Evolutionary conservation across 75 land plant genomes (phyloP).

Genomic region (Adiantum capillusveneris): DNA sequence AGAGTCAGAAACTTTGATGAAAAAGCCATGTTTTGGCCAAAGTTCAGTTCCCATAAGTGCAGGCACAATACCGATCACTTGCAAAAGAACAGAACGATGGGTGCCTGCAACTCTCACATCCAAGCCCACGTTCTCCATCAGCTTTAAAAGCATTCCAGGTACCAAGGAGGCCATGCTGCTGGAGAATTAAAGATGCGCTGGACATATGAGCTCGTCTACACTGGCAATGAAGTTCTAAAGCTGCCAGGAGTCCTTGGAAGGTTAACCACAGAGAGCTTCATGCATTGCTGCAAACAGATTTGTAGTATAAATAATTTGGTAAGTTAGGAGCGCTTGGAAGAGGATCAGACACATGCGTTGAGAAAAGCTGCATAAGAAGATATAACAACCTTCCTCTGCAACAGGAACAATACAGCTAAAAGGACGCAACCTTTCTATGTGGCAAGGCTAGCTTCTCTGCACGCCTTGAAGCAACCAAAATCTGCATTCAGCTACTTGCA

Average conservation of each 20-base stretch:
- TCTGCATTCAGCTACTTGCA: too few relatives aligned
- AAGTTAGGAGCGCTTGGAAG: too few relatives aligned
- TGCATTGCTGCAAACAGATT: neutral
- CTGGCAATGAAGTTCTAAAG: neutral
- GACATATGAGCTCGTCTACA: neutral
- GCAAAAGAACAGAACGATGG: slow-evolving; percentile 26
- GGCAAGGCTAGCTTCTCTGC: too few relatives aligned
- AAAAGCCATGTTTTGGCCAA: slow-evolving; percentile 48
- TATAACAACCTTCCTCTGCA: neutral
- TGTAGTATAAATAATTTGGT: too few relatives aligned
- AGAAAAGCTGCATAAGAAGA: neutral
- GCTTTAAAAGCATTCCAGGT: slow-evolving; percentile 30
- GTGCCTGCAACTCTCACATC: slow-evolving; percentile 23
- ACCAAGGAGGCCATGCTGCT: slow-evolving; percentile 17
- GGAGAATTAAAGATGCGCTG: neutral
- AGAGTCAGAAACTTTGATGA: slow-evolving; percentile 44
- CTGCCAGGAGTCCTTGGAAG: too few relatives aligned
- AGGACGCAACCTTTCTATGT: neutral
- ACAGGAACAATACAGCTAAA: neutral
- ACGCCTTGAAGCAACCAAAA: too few relatives aligned
- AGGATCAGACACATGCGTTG: neutral
- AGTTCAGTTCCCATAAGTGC: slow-evolving; percentile 36
- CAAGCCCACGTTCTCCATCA: slow-evolving; percentile 22
- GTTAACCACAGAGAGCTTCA: too few relatives aligned
- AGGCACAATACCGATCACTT: slow-evolving; percentile 43